Base-by-base conservation (phyloP, 805 yeast species). In the Saccharomycopsis babjevae region DNA sequence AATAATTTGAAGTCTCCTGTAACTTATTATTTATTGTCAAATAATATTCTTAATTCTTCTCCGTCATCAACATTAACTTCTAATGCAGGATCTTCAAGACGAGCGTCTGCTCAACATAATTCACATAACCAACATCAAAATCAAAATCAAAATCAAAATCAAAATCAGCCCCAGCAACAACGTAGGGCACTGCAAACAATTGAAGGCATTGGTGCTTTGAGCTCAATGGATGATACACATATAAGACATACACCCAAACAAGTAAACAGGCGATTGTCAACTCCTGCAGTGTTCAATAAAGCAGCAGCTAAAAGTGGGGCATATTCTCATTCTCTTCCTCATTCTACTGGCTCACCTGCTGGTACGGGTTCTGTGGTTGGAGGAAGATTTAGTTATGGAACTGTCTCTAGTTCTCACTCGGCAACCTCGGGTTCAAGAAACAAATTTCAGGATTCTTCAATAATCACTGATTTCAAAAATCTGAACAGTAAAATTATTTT, bases 401-500 rank as follows among this genome's bases (percentile, higher is more conserved):
- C 40, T 18, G 39, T 28, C 2, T 54, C 56, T 54, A 54, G 39
- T 36, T 25, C 42, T 5, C 42, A 36, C 7, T 54, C 42, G 20
- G 42, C 40, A 3, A 16, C 38, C 18, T 28, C 56, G 1, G 42
- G 42, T 25, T 46, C 52, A 7, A 46, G 32, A 25, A 46, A 46
- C 32, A 46, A 22, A 15, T 22, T 46, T 13, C 52, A 22, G 7
- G 52, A 46, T 13, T 46, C 52, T 11, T 46, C 52, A 10, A 46
- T 46, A 15, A 46, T 46, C 15, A 46, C 52, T 4, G 52, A 46
- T 10, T 46, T 46, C n/a, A 46, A 46, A 38, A 42, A 25, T 34
- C 25, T n/a, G 18, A 50, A 43, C 15, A 30, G 46, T 22, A 59
- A 59, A 56, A 57, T 60, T 7, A 54, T 60, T 2, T 60, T 60